Evolutionary conservation across 1,284 basidiomycete genomes (phyloP), one percentile per base, ranked within the genome.

Genomic region (Pseudozyma flocculosa): DNA sequence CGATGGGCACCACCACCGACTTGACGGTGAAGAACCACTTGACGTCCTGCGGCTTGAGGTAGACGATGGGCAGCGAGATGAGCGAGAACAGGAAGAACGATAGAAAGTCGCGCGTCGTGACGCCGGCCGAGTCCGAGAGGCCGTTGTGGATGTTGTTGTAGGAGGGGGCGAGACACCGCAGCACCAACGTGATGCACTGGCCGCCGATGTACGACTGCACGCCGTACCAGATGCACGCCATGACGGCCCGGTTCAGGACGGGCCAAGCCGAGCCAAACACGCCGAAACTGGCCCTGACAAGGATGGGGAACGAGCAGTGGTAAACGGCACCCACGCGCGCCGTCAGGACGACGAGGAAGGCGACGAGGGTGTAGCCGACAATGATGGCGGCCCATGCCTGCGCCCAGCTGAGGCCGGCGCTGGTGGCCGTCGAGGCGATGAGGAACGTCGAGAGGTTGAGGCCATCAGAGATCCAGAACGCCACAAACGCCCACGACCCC

Each of bases 11-110:
- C 18, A 92, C 81, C 61, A 89, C 81, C 2, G 87, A 85, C 78
- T 92, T 92, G 61, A 87, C 74, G 17, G 87, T 87, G 82, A 93
- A 92, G 43, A 92, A 82, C 76, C 89, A 87, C 37, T 87, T 84
- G 61, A 91, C 86, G 75, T 87, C 84, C 80, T 90, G 87, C 40
- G 90, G 85, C 4, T 87, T 87, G 54, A 89, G 86, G 85, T 85
- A 89, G 60, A 90, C 87, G 23, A 86, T 85, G 4, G 88, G 87
- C 13, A 92, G 81, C 30, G 85, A 88, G 49, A 90, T 82, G 39
- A 90, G 79, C 85, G 88, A 90, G 81, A 91, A 93, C 58, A 93
- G 81, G 82, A 92, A 87, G 83, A 92, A 93, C 61, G 85, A 85
- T 78, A 91, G 80, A 68, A 88, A 87, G 75, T 88, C 85, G 37